Base-by-base conservation (phyloP, 306 rosid genomes). In the Aeschynomene evenia region DNA sequence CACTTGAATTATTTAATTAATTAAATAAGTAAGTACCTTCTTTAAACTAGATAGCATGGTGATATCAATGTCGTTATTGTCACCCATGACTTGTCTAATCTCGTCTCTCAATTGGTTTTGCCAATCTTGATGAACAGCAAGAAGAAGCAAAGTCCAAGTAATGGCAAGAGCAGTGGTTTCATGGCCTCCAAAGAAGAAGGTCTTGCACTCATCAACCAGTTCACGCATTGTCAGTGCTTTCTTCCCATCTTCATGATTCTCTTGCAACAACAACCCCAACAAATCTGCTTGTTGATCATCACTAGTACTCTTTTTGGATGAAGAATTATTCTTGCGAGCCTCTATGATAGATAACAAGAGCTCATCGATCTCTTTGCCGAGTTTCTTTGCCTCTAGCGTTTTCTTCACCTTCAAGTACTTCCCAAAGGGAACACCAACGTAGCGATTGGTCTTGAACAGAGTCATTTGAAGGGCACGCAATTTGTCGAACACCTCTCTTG, bases 111-210 rank as follows among this genome's bases (percentile, higher is more conserved):
- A 43, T 23, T 83, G 79, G 4, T 3, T 64, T 70, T 93, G 98
- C 98, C 98, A 93, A 6, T 93, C 85, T 40, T 74, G 46, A 74
- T 93, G 88, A 5, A 42, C 61, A 9, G 94, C 94, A 0, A 93
- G 79, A 74, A 90, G 94, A 29, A 93, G 28, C 87, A 93, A 43
- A 21, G 94, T 85, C 97, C 96, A 91, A 0, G 94, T 83, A 77
- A 91, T 77, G 2, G 96, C 93, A 79, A 91, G 83, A 21, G 98
- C 96, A 9, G 96, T 91, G 2, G 98, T 91, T 72, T 91, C 98
- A 79, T 91, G 96, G 0, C 98, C 96, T 0, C 92, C 98, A 42
- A 91, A 91, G 87, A 89, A 89, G 63, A 91, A 89, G 4, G 98
- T 89, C 66, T 91, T 91, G 79, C 98, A 91, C 70, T 91, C 96